A percentile compares a stretch with the other conserved stretches of the same genome.
These are phyloP conservation scores for Myxozyma mucilagina DNA, from an alignment of 805 yeast species.

Conservation along the genomic window DNA sequence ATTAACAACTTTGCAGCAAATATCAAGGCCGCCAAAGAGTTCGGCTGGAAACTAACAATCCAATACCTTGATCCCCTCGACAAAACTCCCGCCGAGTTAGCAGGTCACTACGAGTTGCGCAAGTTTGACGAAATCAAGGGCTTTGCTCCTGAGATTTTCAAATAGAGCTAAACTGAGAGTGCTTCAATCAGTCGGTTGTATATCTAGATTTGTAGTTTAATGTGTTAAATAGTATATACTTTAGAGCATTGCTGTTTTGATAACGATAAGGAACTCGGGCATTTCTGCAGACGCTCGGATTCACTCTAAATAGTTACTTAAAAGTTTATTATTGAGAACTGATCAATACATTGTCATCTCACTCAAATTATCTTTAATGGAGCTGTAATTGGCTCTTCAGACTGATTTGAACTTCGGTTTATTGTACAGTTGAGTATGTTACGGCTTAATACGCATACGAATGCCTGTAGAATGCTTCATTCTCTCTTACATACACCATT, in stretches of 20 bases:
- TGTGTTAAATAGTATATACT: neutral
- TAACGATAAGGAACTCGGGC: too few species aligned
- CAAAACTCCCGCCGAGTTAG: slow-evolving; percentile 44
- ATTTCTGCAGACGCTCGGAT: too few species aligned
- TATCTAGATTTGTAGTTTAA: neutral
- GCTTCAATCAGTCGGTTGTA: neutral
- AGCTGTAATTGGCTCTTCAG: too few species aligned
- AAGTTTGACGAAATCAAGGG: slow-evolving; percentile 56
- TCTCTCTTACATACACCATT: slow-evolving; percentile 2
- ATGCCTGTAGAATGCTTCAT: neutral
- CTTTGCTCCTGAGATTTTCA: slow-evolving; percentile 56
- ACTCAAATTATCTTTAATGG: too few species aligned
- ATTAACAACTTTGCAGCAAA: slow-evolving; percentile 46
- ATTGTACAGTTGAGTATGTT: too few species aligned
- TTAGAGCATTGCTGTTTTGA: neutral
- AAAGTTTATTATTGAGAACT: too few species aligned
- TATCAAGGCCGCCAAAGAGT: slow-evolving; percentile 65
- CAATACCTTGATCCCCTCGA: slow-evolving; percentile 74
- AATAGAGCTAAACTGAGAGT: neutral
- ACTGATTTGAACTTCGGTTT: too few species aligned
- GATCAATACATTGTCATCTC: too few species aligned
- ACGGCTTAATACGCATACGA: neutral
- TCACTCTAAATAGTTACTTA: too few species aligned
- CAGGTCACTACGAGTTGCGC: slow-evolving; percentile 55
- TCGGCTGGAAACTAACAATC: slow-evolving; percentile 71